Conservation (phyloP, 108 stramenopile genomes). For the Fragilaria radians region DNA sequence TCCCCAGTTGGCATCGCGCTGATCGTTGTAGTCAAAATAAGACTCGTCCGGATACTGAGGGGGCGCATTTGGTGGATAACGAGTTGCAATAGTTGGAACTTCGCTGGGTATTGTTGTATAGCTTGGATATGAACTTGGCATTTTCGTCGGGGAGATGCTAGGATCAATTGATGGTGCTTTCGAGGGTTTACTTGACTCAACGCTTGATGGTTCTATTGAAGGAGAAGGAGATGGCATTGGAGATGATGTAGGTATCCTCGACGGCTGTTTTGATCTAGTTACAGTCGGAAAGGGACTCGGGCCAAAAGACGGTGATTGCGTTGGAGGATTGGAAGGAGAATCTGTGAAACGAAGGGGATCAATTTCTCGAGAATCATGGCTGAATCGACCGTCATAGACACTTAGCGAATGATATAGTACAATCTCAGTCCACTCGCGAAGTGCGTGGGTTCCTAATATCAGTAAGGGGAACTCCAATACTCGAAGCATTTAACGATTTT, state of each 20-base stretch:
- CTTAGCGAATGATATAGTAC: not conserved
- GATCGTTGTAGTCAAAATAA: constrained; percentile 48
- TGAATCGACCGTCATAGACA: constrained; percentile 1
- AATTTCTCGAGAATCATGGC: not conserved
- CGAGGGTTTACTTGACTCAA: not conserved
- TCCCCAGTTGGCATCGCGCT: constrained; percentile 17
- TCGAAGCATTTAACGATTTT: too few species aligned
- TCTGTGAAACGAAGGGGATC: not conserved
- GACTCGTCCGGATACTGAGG: constrained; percentile 14
- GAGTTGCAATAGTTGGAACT: not conserved
- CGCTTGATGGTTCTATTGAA: not conserved
- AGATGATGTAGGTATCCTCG: too few species aligned
- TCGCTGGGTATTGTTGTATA: not conserved
- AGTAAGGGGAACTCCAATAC: too few species aligned
- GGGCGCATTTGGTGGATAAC: constrained; percentile 12
- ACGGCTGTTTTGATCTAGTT: too few species aligned
- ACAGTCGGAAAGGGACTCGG: too few species aligned
- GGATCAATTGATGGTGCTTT: not conserved
- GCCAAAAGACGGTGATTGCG: not conserved
- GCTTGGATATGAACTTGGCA: not conserved
- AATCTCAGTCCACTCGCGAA: not conserved
- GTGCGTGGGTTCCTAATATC: too few species aligned
- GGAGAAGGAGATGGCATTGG: not conserved
- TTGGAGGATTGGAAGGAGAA: not conserved
- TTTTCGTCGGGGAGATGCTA: not conserved